Base-by-base conservation (phyloP, 1,284 basidiomycete genomes). In the Cryptococcus depauperatus region DNA sequence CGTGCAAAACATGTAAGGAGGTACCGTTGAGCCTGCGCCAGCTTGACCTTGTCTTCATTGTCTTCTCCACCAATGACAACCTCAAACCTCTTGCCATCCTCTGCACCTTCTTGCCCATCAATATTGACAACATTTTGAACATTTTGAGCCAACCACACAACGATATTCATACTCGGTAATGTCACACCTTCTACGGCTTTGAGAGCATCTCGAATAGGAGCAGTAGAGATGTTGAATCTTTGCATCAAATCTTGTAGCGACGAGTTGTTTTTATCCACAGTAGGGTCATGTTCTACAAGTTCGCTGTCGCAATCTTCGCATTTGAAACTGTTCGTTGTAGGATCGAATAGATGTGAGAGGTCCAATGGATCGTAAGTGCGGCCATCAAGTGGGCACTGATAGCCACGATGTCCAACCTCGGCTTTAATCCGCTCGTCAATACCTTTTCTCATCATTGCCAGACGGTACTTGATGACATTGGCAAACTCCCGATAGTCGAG, bases 381-480 rank as follows among this genome's bases (percentile, higher is more conserved):
- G 52, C 79, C 79, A 73, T 93, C 98, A 52, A 82, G 79, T 1
- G 91, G 84, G 67, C 93, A 99, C 41, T 95, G 80, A 68, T 93
- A 98, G 10, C 93, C 95, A 68, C 93, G 88, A 65, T 90, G 88
- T 55, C 93, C 89, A 46, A 95, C 80, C 73, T 93, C 88, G 88
- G 56, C 85, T 50, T 64, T 82, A 52, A 91, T 74, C 46, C 82
- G 82, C 34, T 84, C 81, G 50, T 98, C 92, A 55, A 98, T 91
- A 46, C 81, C 80, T 50, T 83, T 79, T 53, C 85, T 80, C 83
- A 99, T 95, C 64, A 87, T 85, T n/a, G 89, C 86, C 49, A 98
- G 82, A 29, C 91, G 78, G 87, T 93, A 98, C 70, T 97, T 96
- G 64, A 93, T 86, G 39, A 97, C 90, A 66, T 98, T 91, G 71